These are phyloP conservation scores for Cadophora gregata DNA, from an alignment of 2,329 filamentous ascomycete genomes.

Conservation along the genomic window DNA sequence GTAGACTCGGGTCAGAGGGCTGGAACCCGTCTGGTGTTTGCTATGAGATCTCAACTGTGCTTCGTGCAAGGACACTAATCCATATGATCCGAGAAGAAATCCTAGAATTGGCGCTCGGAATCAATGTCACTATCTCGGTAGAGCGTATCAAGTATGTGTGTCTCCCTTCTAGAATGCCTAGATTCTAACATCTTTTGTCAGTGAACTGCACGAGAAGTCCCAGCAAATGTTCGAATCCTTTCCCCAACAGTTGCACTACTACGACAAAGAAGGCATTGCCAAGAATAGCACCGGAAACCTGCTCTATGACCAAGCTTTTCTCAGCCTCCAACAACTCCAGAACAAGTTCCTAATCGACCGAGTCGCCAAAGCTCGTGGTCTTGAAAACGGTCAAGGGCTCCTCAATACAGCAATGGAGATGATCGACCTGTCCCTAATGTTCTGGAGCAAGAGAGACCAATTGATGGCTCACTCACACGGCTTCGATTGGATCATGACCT, in stretches of 20 bases:
- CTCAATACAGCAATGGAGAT: conserved; percentile 41
- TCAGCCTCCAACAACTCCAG: conserved; percentile 39
- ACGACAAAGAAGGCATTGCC: conserved; percentile 27
- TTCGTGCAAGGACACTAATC: conserved; percentile 33
- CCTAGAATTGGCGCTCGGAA: conserved; percentile 39
- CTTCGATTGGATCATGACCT: conserved; percentile 42
- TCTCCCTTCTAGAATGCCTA: background rate
- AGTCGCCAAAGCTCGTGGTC: conserved; percentile 36
- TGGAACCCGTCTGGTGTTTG: conserved; percentile 38
- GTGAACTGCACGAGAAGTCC: conserved; percentile 35
- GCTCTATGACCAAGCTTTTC: conserved; percentile 34
- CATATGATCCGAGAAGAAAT: conserved; percentile 41
- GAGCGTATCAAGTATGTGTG: conserved; percentile 34
- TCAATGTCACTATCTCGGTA: conserved; percentile 36
- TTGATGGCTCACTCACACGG: conserved; percentile 31
- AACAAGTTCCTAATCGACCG: conserved; percentile 41
- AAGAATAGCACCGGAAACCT: conserved; percentile 31
- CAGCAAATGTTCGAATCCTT: conserved; percentile 31
- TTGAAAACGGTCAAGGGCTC: conserved; percentile 35
- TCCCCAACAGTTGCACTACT: conserved; percentile 37
- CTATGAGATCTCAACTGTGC: conserved; percentile 27
- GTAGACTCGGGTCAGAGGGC: conserved; percentile 35
- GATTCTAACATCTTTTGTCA: conserved; percentile 23
- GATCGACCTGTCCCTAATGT: conserved; percentile 38
- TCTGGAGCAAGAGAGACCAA: conserved; percentile 41